phyloP scores from a whole-genome alignment of 2,329 filamentous ascomycete species.

The Purpureocillium takamizusanense region DNA sequence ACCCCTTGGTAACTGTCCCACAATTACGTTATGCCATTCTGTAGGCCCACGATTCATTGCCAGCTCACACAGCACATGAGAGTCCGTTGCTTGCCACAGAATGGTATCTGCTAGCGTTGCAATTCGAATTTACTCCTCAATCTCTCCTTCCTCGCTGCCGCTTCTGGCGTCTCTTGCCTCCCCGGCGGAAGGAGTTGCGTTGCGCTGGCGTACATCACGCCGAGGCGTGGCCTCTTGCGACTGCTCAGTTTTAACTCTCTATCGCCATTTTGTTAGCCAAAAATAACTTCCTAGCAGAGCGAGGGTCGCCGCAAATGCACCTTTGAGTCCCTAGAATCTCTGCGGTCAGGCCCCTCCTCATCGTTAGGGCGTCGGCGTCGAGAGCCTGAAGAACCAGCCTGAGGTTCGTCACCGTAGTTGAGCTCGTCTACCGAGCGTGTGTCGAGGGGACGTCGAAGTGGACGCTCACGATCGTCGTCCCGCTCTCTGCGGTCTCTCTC shows the following conservation, averaged over 20 bases:
- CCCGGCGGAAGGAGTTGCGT: constrained; percentile 42
- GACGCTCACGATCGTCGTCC: constrained; percentile 81
- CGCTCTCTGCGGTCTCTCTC: constrained; percentile 72
- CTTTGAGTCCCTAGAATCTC: constrained; percentile 60
- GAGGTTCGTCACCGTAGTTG: constrained; percentile 73
- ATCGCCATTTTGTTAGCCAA: constrained; percentile 17
- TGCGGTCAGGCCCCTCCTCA: constrained; percentile 59
- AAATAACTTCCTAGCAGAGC: not conserved
- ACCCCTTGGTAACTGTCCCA: too few species aligned
- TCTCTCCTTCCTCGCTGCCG: constrained; percentile 95
- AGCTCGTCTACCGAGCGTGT: constrained; percentile 77
- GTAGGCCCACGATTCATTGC: too few species aligned
- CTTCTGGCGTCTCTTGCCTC: constrained; percentile 40
- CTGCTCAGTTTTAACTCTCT: constrained; percentile 51
- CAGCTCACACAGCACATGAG: too few species aligned
- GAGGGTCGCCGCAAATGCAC: constrained; percentile 26
- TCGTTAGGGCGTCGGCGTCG: constrained; percentile 73
- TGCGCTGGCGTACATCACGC: constrained; percentile 46
- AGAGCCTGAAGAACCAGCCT: constrained; percentile 51
- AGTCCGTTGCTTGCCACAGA: not conserved
- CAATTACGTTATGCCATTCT: too few species aligned
- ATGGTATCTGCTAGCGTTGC: not conserved
- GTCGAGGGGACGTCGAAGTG: constrained; percentile 72
- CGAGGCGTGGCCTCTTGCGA: constrained; percentile 53
- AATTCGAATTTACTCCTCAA: constrained; percentile 53